Conservation (phyloP, 176 grass and related monocot genomes). For the Musa itinerans region DNA sequence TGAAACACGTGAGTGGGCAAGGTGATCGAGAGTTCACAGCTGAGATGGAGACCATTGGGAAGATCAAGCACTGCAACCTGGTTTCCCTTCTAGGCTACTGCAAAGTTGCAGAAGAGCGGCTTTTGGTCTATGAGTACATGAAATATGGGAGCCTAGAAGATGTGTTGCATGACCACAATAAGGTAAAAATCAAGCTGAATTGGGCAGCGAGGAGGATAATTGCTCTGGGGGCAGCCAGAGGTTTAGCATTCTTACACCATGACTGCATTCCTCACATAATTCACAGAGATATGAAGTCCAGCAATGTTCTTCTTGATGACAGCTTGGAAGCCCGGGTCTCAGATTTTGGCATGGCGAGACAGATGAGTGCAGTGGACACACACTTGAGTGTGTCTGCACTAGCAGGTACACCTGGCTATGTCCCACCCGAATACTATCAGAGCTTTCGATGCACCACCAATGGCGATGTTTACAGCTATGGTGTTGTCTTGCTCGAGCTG, state of each 20-base stretch:
- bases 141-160: conserved; percentile 27
- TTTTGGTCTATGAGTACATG: conserved; percentile 28
- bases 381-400: conserved; percentile 25
- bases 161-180: conserved; percentile 16
- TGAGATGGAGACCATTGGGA: conserved; percentile 31
- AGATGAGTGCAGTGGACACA: conserved; percentile 17
- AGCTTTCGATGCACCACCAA: conserved; percentile 28
- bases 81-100: conserved; percentile 26
- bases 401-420: conserved; percentile 24
- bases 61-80: conserved; percentile 28
- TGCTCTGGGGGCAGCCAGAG: conserved; percentile 20
- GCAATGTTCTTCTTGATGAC: conserved; percentile 28
- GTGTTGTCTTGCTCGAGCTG: conserved; percentile 24
- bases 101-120: conserved; percentile 21
- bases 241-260: conserved; percentile 26
- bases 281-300: conserved; percentile 30
- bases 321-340: conserved; percentile 21
- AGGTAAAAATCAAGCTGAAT: conserved; percentile 17
- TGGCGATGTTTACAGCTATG: conserved; percentile 29
- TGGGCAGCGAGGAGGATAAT: conserved; percentile 24
- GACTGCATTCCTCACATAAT: conserved; percentile 24
- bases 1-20: conserved; percentile 25
- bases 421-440: conserved; percentile 27
- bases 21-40: conserved; percentile 24
- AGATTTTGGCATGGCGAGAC: conserved; percentile 25